phyloP scores from a whole-genome alignment of 2,329 filamentous ascomycete species.

The Colletotrichum simmondsii region DNA sequence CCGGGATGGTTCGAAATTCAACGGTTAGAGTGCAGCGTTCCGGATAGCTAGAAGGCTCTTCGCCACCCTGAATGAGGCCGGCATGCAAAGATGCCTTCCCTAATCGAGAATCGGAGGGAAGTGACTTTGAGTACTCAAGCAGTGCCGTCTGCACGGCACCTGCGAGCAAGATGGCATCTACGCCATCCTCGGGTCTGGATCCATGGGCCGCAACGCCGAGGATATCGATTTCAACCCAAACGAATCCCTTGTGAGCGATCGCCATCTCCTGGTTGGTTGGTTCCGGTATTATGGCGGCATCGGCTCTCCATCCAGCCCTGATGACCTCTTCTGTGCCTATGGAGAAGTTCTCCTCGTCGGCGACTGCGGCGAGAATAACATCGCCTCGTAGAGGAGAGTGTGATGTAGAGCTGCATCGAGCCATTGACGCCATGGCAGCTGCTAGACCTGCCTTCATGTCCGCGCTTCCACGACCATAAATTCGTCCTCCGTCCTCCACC shows the following conservation, averaged over 20 bases:
- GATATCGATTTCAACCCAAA: conserved; percentile 55
- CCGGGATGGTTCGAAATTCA: conserved; percentile 59
- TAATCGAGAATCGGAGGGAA: conserved; percentile 47
- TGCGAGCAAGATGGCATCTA: conserved; percentile 61
- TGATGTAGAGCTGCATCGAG: conserved; percentile 36
- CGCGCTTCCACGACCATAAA: conserved; percentile 58
- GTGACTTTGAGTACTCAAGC: conserved; percentile 50
- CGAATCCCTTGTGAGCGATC: conserved; percentile 62
- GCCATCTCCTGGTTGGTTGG: conserved; percentile 55
- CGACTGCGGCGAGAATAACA: conserved; percentile 63
- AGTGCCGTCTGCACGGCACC: conserved; percentile 59
- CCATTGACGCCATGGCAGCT: conserved; percentile 54
- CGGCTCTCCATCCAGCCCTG: conserved; percentile 62
- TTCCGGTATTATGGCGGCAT: conserved; percentile 61
- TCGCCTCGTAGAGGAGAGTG: conserved; percentile 56
- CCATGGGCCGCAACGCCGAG: conserved; percentile 55
- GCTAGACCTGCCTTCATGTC: conserved; percentile 66
- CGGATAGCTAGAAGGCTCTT: conserved; percentile 63
- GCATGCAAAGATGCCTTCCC: conserved; percentile 58
- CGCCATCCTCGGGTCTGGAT: conserved; percentile 53
- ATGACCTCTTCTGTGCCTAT: conserved; percentile 63
- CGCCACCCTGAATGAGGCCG: conserved; percentile 59
- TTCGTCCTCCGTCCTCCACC: conserved; percentile 46
- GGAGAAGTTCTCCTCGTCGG: conserved; percentile 63
- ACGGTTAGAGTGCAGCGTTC: conserved; percentile 58